phyloP scores from a whole-genome alignment of 345 rosid species.

The Ricinus communis region DNA sequence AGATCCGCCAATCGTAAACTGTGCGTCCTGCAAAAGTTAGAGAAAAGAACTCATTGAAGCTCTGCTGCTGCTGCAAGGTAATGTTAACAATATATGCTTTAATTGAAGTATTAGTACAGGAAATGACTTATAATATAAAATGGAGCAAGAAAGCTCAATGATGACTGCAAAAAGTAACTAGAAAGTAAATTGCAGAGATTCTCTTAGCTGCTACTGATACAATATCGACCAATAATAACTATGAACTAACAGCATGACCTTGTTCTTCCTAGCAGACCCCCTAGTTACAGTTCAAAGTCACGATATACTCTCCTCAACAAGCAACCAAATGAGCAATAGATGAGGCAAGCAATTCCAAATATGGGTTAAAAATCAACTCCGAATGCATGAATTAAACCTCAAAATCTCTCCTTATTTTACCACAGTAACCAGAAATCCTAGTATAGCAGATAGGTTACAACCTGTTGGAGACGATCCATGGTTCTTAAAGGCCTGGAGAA shows the following conservation, averaged over 20 bases:
- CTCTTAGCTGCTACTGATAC: background rate
- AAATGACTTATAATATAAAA: background rate
- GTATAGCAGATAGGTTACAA: slow-evolving; percentile 29
- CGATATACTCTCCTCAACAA: background rate
- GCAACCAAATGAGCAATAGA: background rate
- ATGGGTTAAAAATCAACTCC: background rate
- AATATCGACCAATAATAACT: background rate
- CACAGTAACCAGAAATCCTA: slow-evolving; percentile 13
- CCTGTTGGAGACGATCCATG: slow-evolving; percentile 91
- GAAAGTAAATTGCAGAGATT: background rate
- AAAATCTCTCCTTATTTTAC: background rate
- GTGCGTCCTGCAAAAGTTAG: slow-evolving; percentile 67
- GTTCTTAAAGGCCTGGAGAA: slow-evolving; percentile 93
- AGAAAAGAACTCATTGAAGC: slow-evolving; percentile 4
- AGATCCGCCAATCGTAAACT: slow-evolving; percentile 66
- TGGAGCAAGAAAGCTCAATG: background rate
- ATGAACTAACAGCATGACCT: background rate
- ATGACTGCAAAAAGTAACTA: background rate
- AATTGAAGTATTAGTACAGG: background rate
- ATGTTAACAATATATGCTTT: background rate
- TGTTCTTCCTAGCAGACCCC: background rate
- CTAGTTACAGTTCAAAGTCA: background rate
- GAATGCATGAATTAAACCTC: background rate
- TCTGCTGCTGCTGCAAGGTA: slow-evolving; percentile 23
- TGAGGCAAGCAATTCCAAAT: background rate